phyloP scores from a whole-genome alignment of 192 early-diverging fungal species.

The Coemansia sp. region DNA sequence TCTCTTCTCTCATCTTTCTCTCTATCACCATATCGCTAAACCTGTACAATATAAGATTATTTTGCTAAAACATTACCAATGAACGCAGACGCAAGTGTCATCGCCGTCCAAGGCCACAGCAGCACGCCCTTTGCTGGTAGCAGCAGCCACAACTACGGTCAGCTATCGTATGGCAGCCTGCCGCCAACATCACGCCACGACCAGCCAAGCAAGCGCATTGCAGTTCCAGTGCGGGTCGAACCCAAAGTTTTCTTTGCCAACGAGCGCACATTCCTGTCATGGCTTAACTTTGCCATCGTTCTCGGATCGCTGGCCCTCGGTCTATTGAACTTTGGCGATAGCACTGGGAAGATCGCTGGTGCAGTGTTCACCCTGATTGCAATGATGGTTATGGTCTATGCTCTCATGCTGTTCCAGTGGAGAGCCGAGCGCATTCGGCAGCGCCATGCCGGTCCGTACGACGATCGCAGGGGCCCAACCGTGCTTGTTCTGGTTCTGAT shows the following conservation, averaged over 20 bases:
- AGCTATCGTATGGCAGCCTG: conserved; percentile 32
- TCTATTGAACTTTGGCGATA: conserved; percentile 79
- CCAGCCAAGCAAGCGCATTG: conserved; percentile 63
- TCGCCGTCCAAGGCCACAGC: conserved; percentile 46
- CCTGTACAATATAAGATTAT: conserved; percentile 1
- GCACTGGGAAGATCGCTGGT: conserved; percentile 63
- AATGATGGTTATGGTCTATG: conserved; percentile 77
- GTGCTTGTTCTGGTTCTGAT: conserved; percentile 67
- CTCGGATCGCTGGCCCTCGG: conserved; percentile 75
- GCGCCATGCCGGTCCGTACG: conserved; percentile 69
- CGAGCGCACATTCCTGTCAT: conserved; percentile 89
- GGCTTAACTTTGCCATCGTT: conserved; percentile 81
- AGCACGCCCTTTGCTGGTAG: neutral
- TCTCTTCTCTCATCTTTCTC: conserved; percentile 5
- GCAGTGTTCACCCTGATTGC: conserved; percentile 68
- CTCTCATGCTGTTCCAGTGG: conserved; percentile 72
- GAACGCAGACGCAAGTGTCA: conserved; percentile 46
- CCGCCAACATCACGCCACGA: conserved; percentile 24
- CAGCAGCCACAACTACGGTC: neutral
- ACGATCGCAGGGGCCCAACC: conserved; percentile 72
- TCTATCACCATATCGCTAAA: neutral
- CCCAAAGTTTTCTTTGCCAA: conserved; percentile 96
- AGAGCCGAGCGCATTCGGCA: conserved; percentile 66
- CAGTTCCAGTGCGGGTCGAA: conserved; percentile 71
- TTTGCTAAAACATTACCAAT: conserved; percentile 11